Evolutionary conservation across 2,329 filamentous ascomycete species (phyloP).

Genomic region (Alternaria dauci): DNA sequence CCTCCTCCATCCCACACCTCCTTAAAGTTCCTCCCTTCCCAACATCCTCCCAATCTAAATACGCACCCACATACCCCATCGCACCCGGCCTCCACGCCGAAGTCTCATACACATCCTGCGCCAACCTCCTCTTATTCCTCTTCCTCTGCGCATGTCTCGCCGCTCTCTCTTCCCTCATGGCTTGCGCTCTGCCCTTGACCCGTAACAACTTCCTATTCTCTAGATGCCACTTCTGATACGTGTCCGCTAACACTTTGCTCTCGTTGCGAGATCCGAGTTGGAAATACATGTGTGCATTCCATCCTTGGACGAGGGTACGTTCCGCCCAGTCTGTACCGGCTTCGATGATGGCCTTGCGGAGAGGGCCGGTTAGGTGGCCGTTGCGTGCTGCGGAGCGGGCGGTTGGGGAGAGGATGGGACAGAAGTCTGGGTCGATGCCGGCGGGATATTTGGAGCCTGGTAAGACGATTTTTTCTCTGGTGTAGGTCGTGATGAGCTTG

Average conservation of each 20-base stretch:
- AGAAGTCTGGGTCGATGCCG: conserved; percentile 30
- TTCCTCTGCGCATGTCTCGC: conserved; percentile 14
- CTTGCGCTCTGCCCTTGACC: conserved; percentile 2
- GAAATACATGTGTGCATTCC: conserved; percentile 42
- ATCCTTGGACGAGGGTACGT: conserved; percentile 38
- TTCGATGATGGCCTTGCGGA: conserved; percentile 37
- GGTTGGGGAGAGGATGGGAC: conserved; percentile 28
- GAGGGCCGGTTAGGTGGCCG: conserved; percentile 28
- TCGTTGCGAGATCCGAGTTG: conserved; percentile 20
- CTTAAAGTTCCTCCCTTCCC: background rate
- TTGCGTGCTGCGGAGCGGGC: conserved; percentile 35
- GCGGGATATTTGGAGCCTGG: conserved; percentile 32
- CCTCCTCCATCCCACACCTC: background rate
- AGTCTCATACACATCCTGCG: conserved; percentile 32
- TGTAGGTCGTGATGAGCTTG: conserved; percentile 33
- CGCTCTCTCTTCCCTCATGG: conserved; percentile 12
- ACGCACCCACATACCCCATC: conserved; percentile 38
- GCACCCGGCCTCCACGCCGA: conserved; percentile 28
- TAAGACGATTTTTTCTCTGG: conserved; percentile 33
- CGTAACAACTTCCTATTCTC: conserved; percentile 16
- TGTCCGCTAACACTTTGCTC: conserved; percentile 18
- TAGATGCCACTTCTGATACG: conserved; percentile 30
- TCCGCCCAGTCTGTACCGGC: conserved; percentile 35
- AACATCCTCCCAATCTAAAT: conserved; percentile 29
- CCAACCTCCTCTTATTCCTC: conserved; percentile 22